Base-by-base conservation (phyloP, 768 basidiomycete species). In the Psilocybe tampanensis region DNA sequence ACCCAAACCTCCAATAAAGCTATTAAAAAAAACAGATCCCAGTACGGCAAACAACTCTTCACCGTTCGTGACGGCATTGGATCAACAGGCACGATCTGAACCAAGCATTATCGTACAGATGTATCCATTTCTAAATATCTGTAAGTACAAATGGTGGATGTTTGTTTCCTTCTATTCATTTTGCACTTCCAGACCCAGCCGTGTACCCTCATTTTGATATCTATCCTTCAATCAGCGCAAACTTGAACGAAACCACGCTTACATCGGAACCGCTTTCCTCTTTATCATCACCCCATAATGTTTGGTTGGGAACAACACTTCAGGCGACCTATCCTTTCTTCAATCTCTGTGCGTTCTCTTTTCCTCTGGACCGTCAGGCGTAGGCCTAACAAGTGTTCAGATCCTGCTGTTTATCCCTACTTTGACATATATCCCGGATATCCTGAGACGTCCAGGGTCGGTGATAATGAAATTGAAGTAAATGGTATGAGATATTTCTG, bases 331-430 rank as follows among this genome's bases (percentile, higher is more conserved):
- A 73, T 61, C 73, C 72, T 23, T 44, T 50, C 24, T 70, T 79
- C 29, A 63, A 72, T 55, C 44, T 75, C 21, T 75, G 72, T 71
- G 47, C 54, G 70, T 33, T 13, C 42, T 41, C 21, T 18, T 7
- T 29, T 36, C 19, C 8, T 4, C 9, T 18, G 19, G 21, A 24
- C 26, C 13, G n/a, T n/a, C n/a, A n/a, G n/a, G n/a, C n/a, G n/a
- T n/a, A 12, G n/a, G 23, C n/a, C 43, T 54, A 15, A 54, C 18
- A 17, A 8, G 12, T 24, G 19, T 22, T 17, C 47, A 73, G 72
- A 75, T 64, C 68, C 71, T 4, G 63, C 65, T 1, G 60, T 70
- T 1, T 82, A 81, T 66, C 79, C 74, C 33, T 51, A 70, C 59
- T 70, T 76, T 48, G 59, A 70, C 36, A 53, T 70, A 18, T 71